Evolutionary conservation across 73 alveolate genomes (phyloP), one percentile per base, ranked within the genome.

Genomic region (Halteria grandinella): DNA sequence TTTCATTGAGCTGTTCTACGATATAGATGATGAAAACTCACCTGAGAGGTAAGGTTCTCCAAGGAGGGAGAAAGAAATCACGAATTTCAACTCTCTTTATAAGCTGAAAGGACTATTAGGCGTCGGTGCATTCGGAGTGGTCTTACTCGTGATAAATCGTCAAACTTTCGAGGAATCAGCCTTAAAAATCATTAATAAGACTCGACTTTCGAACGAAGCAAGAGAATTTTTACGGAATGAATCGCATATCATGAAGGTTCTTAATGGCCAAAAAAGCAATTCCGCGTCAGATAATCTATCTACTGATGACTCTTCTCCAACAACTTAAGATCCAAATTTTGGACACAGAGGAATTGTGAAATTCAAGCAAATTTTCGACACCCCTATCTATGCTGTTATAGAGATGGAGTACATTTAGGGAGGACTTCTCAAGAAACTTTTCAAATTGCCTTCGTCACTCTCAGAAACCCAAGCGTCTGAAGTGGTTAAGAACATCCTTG

Each of bases 71-170:
- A n/a, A n/a, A n/a, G n/a, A n/a, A n/a, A n/a, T n/a, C n/a, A n/a
- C 69, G 11, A 32, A 66, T 23, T 66, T 66, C 36, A 66, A 41
- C 1, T 44, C 63, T 5, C 24, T 66, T 3, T 66, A 45, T 45
- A 66, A 66, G 21, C 20, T 66, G 27, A 66, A 44, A 47, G 66
- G 80, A 17, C 51, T 66, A 27, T 57, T 66, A 12, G 80, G 80
- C 10, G 52, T 44, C 3, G 80, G 80, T 6, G 80, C 80, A 12
- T 66, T 66, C 47, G 80, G 80, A 23, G 80, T 66, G 2, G 80
- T 66, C 39, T 23, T 66, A 34, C 58, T 66, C 1, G 80, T 66
- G 8, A n/a, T 14, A 25, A 66, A 66, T 28, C 43, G 32, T 39
- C 80, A 44, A 10, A 34, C 64, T 44, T n/a, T 10, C 4, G 18